These are phyloP conservation scores for Cardamine chenopodiifolia DNA, from an alignment of 345 rosid species.

Conservation along the genomic window DNA sequence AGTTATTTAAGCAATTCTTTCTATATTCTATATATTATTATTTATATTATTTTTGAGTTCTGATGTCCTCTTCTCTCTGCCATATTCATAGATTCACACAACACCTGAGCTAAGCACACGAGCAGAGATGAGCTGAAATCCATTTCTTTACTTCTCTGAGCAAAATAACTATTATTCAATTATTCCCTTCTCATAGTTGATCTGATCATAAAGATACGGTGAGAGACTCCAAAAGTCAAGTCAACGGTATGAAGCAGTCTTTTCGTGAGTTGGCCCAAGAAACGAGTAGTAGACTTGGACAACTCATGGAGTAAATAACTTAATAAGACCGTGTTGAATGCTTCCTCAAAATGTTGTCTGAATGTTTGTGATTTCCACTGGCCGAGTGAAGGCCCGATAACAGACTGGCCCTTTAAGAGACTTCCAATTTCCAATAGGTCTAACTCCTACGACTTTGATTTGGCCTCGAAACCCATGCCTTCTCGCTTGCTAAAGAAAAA, in stretches of 20 bases:
- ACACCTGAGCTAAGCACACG: conserved; percentile 26
- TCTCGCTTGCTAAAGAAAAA: background rate
- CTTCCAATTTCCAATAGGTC: background rate
- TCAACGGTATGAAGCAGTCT: background rate
- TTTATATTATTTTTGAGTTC: too few relatives aligned
- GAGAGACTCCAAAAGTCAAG: conserved; percentile 19
- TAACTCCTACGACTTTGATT: background rate
- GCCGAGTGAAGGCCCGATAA: conserved; percentile 4
- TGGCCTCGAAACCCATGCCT: background rate
- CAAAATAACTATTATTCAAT: background rate
- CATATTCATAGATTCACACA: conserved; percentile 34
- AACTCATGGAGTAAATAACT: background rate
- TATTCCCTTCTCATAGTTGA: conserved; percentile 8
- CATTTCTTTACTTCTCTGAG: conserved; percentile 31
- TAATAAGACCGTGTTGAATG: background rate
- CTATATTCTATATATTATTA: too few relatives aligned
- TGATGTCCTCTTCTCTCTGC: conserved; percentile 9
- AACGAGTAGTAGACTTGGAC: background rate
- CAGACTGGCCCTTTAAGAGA: conserved; percentile 1
- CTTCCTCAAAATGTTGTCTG: conserved; percentile 5
- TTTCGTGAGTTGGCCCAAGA: conserved; percentile 7
- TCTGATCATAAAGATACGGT: background rate
- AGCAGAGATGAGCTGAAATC: conserved; percentile 33
- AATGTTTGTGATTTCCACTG: background rate
- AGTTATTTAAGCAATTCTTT: too few relatives aligned